A percentile compares a stretch with the other conserved stretches of the same genome.
phyloP scores from a whole-genome alignment of 2,329 filamentous ascomycete species.

The Lasiodiplodia sp. region DNA sequence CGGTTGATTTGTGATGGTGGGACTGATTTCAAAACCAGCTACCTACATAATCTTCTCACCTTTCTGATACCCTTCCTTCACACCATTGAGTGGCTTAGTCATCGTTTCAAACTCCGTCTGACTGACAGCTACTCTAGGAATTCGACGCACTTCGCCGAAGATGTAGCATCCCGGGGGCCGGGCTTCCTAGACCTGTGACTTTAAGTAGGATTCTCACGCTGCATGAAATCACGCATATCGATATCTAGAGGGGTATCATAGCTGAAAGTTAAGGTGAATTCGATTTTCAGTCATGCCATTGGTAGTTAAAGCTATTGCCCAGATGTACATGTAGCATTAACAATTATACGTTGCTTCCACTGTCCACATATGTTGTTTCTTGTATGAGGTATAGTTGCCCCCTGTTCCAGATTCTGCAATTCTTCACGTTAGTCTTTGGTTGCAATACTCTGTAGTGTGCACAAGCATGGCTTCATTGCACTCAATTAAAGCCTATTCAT shows the following conservation, averaged over 20 bases:
- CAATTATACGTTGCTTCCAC: too few relatives aligned
- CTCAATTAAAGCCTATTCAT: not conserved
- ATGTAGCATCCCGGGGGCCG: too few relatives aligned
- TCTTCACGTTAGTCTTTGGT: not conserved
- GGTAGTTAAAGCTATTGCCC: too few relatives aligned
- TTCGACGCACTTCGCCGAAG: not conserved
- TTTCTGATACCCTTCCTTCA: slow-evolving; percentile 2
- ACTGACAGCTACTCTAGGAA: not conserved
- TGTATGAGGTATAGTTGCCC: too few relatives aligned
- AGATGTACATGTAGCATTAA: too few relatives aligned
- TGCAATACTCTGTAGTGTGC: not conserved
- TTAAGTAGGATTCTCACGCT: too few relatives aligned
- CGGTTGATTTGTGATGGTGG: slow-evolving; percentile 7
- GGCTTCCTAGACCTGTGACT: too few relatives aligned
- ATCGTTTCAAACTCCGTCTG: not conserved
- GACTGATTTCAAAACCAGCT: slow-evolving; percentile 27
- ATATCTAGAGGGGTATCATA: too few relatives aligned
- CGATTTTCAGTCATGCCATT: too few relatives aligned
- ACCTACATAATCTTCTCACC: slow-evolving; percentile 27
- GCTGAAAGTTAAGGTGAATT: too few relatives aligned
- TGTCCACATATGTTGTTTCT: too few relatives aligned
- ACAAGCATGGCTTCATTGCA: not conserved
- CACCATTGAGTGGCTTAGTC: not conserved
- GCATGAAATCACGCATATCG: too few relatives aligned
- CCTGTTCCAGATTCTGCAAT: not conserved